Base-by-base conservation (phyloP, 768 basidiomycete genomes). In the Mycena maculata region DNA sequence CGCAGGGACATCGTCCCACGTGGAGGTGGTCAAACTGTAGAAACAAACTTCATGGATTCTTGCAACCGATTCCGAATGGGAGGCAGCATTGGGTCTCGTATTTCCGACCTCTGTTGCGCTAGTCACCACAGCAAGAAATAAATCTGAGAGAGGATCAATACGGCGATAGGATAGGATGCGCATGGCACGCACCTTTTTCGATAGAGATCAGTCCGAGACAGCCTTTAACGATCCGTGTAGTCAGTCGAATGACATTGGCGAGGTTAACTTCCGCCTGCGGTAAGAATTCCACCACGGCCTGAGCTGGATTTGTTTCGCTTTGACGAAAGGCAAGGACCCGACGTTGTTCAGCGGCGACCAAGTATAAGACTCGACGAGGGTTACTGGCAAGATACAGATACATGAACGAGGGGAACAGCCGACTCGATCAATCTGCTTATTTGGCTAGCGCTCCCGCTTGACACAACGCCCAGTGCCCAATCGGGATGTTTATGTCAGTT, bases 31-130 rank as follows among this genome's bases (percentile, higher is more conserved):
- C 71, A 99, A 79, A 72, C 93, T 93, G 80, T 90, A 95, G 82
- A 98, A 99, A 45, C 85, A 89, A 58, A 98, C 95, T 74, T 93
- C 90, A 67, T 96, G 89, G 61, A 99, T 96, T 67, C 89, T 90
- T 12, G 90, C 90, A 18, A 96, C 90, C 25, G 87, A 87, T 78
- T 93, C 90, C 15, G 90, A 82, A 65, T 83, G 77, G 71, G 79
- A 70, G 66, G 86, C 82, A 47, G 89, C 86, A 41, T 44, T 71
- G 20, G 90, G 86, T 66, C 89, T 83, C 48, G 89, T 88, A 74
- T 90, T 88, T 48, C 92, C 94, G 42, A 95, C 80, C 74, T 92
- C 91, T 20, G 87, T 90, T 4, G 93, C 88, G 45, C 90, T 86
- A 8, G 90, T 90, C 58, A 97, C 85, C 44, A 96, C 83, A 20